Base-by-base conservation (phyloP, 371 early-diverging fungal genomes). In the Mucor indicus region DNA sequence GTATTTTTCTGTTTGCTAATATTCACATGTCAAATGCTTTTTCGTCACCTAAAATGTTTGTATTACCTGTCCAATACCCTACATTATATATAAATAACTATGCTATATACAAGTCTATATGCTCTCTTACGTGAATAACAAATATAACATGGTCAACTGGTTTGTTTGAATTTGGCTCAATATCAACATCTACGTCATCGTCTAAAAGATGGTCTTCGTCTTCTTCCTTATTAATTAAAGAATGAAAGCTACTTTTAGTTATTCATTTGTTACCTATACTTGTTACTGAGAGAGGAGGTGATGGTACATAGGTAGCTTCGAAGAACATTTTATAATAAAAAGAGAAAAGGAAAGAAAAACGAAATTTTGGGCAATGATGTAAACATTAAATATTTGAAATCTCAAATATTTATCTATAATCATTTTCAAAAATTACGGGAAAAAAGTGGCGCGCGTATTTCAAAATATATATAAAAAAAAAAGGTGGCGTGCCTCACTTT, bases 1-100 rank as follows among this genome's bases (percentile, higher is more conserved):
- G 48, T 73, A 71, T 36, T 75, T 70, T 36, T 80, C 80, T 13
- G 76, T 70, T 69, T 82, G 82, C 69, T 73, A 50, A 36, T 25
- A 13, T 46, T 23, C 44, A 57, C 38, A 57, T 51, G 44, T 38
- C 30, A 38, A 35, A 17, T 15, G 30, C 22, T 25, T 21, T n/a
- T 37, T 25, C 21, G 33, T 55, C 20, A 47, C 23, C 13, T 13
- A 8, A 16, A 17, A 23, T 21, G 21, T 29, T 50, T 35, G 8
- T 35, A 21, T 61, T 62, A 69, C 74, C 56, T 80, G 76, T 29
- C 86, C 86, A 74, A 85, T 85, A 29, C 86, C 86, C 75, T 75
- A 53, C 20, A 21, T n/a, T n/a, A n/a, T n/a, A n/a, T 10, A 22
- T 25, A 20, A 21, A 38, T 30, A 25, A 38, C 22, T 7, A 20